Conservation (phyloP, 768 basidiomycete species). For the Mycena sanguinolenta region DNA sequence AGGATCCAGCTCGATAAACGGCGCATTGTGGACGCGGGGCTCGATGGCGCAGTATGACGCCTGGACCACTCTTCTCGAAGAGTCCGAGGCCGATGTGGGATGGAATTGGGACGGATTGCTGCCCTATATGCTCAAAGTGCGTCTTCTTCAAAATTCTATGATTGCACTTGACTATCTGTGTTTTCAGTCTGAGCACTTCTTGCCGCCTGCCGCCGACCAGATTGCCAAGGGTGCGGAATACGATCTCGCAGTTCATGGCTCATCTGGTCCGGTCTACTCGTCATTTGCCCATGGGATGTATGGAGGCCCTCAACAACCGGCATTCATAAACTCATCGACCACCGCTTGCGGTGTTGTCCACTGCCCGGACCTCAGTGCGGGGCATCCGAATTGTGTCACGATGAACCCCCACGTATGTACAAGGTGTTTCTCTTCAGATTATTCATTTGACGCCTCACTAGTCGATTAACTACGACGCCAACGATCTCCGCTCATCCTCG, state of each 20-base stretch:
- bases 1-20: slow-evolving; percentile 63
- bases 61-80: slow-evolving; percentile 52
- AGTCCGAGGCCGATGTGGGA: slow-evolving; percentile 15
- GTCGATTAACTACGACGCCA: slow-evolving; percentile 62
- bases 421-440: neutral
- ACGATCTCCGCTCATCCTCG: slow-evolving; percentile 67
- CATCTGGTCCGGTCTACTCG: slow-evolving; percentile 18
- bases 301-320: slow-evolving; percentile 23
- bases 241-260: slow-evolving; percentile 15
- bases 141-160: neutral
- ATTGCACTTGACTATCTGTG: neutral
- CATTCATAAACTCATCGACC: slow-evolving; percentile 7
- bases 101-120: slow-evolving; percentile 26
- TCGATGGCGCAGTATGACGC: slow-evolving; percentile 60
- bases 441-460: slow-evolving; percentile 35
- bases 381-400: slow-evolving; percentile 66
- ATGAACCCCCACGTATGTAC: slow-evolving; percentile 63
- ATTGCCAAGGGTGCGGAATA: slow-evolving; percentile 20
- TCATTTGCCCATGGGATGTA: slow-evolving; percentile 29
- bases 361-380: slow-evolving; percentile 70
- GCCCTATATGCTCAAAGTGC: slow-evolving; percentile 26
- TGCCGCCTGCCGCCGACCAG: slow-evolving; percentile 22
- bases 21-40: slow-evolving; percentile 60
- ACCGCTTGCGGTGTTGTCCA: slow-evolving; percentile 56
- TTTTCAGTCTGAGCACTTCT: slow-evolving; percentile 27